Base-by-base conservation (phyloP, 106 monocot genomes). In the Narthecium ossifragum region DNA sequence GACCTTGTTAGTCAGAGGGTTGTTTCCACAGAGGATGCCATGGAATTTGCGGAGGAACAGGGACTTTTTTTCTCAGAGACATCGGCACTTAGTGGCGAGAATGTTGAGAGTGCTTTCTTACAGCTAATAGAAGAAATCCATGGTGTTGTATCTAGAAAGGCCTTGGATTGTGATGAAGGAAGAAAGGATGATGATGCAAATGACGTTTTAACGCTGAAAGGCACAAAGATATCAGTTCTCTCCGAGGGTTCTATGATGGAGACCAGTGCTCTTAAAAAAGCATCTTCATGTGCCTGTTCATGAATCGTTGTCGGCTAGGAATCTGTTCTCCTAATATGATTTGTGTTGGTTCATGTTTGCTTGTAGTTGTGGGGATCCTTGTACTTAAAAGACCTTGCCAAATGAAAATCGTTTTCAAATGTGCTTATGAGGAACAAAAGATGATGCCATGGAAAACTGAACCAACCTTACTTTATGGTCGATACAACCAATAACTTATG, bases 31-130 rank as follows among this genome's bases (percentile, higher is more conserved):
- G 86, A 78, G 8, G 81, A 86, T 22, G 86, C 78, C 9, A 51
- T 75, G 5, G 81, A 76, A 24, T 86, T 86, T 43, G 86, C 81
- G 0, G 78, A 81, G 57, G 78, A 86, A 11, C 86, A 86, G 45
- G 86, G 86, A 3, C 71, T 86, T 26, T 86, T 81, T 75, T 86
- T 86, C 64, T 86, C 78, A 13, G 86, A 86, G 62, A 64, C 81
- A 23, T 86, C 83, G 6, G 88, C 88, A 17, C 62, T 83, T 15
- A 88, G 59, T 24, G 88, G 83, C 3, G 83, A 88, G 3, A 83
- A 88, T 51, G 70, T 88, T 5, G 79, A 88, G 52, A 59, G 27
- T 20, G 76, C 88, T 23, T 83, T 88, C 64, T 45, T 80, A 25
- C 62, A 64, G 39, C 66, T 88, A 2, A 31, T 88, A 6, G 80